These are phyloP conservation scores for Wickerhamomyces hampshirensis DNA, from an alignment of 805 yeast species.

Conservation along the genomic window DNA sequence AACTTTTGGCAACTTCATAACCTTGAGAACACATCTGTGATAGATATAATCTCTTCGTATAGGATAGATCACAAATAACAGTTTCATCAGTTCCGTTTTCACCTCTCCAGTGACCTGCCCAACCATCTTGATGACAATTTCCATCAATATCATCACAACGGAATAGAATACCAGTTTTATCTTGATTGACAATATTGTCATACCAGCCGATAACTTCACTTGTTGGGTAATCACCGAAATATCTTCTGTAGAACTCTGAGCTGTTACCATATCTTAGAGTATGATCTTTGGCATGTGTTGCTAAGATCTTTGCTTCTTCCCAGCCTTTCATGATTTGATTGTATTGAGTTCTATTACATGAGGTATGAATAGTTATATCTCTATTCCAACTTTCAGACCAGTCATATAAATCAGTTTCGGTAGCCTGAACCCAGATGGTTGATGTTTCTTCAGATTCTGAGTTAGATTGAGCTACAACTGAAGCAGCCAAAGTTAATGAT, in stretches of 20 bases:
- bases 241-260: constrained; percentile 29
- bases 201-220: constrained; percentile 33
- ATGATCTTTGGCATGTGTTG: constrained; percentile 33
- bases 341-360: constrained; percentile 17
- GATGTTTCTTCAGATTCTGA: too few species aligned
- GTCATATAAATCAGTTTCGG: constrained; percentile 7
- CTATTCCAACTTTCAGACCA: constrained; percentile 16
- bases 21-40: constrained; percentile 33
- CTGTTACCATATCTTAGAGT: constrained; percentile 29
- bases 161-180: constrained; percentile 30
- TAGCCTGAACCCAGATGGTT: constrained; percentile 11
- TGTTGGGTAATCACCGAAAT: constrained; percentile 34
- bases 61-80: constrained; percentile 36
- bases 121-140: constrained; percentile 29
- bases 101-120: constrained; percentile 38
- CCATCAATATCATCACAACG: constrained; percentile 39
- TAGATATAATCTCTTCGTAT: constrained; percentile 27
- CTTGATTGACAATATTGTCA: constrained; percentile 29
- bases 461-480: too few species aligned
- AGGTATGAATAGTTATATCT: constrained; percentile 18
- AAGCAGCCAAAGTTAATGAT: constrained; percentile 6
- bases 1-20: constrained; percentile 22
- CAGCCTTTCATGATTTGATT: constrained; percentile 21
- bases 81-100: constrained; percentile 32
- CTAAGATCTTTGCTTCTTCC: constrained; percentile 28